Percentiles rank a stretch among this genome's conserved stretches.
Evolutionary conservation across 805 yeast species (phyloP).

Genomic region (Wickerhamomyces tratensis): DNA sequence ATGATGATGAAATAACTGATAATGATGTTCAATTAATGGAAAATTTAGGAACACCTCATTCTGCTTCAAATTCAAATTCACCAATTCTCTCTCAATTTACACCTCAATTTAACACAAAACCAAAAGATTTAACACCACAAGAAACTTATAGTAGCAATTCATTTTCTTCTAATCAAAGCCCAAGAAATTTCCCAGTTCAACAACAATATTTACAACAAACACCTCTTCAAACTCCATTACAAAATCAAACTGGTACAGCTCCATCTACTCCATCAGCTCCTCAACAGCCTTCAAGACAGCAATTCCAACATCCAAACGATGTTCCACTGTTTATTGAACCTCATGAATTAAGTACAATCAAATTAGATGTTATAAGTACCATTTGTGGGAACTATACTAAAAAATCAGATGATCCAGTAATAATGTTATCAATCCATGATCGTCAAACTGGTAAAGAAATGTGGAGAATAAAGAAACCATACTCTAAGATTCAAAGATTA

Average conservation of each 20-base stretch:
- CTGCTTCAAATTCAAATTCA: neutral
- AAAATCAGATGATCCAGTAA: constrained; percentile 45
- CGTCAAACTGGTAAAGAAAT: constrained; percentile 52
- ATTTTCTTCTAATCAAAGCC: neutral
- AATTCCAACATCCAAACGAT: constrained; percentile 20
- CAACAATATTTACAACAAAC: neutral
- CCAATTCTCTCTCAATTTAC: neutral
- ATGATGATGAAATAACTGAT: neutral
- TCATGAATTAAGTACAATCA: constrained; percentile 41
- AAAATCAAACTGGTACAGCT: neutral
- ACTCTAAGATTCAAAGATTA: constrained; percentile 48
- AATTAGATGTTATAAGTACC: constrained; percentile 39
- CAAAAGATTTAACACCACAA: neutral
- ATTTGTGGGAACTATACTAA: constrained; percentile 29
- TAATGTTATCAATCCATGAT: constrained; percentile 57
- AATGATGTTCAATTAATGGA: neutral
- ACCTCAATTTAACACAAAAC: neutral
- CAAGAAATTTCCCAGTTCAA: neutral
- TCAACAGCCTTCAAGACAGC: neutral
- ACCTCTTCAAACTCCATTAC: neutral
- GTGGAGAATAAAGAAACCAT: constrained; percentile 65
- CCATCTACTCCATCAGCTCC: neutral
- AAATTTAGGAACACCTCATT: neutral
- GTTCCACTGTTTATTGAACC: constrained; percentile 49
- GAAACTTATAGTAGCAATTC: neutral